Evolutionary conservation across 805 yeast genomes (phyloP).

Genomic region (Jamesozyma lodderae): DNA sequence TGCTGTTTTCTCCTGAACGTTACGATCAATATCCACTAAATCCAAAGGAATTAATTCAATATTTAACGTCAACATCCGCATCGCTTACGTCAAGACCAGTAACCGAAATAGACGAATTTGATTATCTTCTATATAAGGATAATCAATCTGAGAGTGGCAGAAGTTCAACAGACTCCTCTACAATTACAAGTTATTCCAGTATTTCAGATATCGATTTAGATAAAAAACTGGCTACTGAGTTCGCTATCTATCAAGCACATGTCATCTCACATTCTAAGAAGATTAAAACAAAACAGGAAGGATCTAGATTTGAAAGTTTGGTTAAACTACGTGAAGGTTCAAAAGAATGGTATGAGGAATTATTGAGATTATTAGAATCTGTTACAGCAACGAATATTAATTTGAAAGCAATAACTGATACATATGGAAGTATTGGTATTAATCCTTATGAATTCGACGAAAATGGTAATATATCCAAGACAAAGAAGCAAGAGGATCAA

Average conservation of each 20-base stretch:
- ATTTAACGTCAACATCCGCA: slow-evolving; percentile 12
- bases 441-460: neutral
- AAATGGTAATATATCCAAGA: neutral
- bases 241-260: slow-evolving; percentile 21
- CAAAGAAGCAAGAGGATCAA: slow-evolving; percentile 1
- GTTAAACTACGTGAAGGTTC: slow-evolving; percentile 8
- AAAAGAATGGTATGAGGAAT: slow-evolving; percentile 15
- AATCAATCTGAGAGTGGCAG: too few relatives aligned
- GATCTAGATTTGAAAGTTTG: slow-evolving; percentile 8
- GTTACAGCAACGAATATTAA: slow-evolving; percentile 18
- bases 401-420: neutral
- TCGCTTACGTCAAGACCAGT: slow-evolving; percentile 9
- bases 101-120: slow-evolving; percentile 22
- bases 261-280: neutral
- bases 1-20: slow-evolving; percentile 17
- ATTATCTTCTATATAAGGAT: slow-evolving; percentile 16
- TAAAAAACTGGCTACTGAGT: slow-evolving; percentile 24
- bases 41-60: slow-evolving; percentile 21
- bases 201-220: slow-evolving; percentile 18
- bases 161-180: too few relatives aligned
- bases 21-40: slow-evolving; percentile 25
- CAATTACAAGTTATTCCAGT: too few relatives aligned
- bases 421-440: neutral
- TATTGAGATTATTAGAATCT: slow-evolving; percentile 13
- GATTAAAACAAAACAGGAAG: neutral